Evolutionary conservation across 108 stramenopile genomes (phyloP), one percentile per base, ranked within the genome.

Genomic region (Aurantiochytrium sp.): DNA sequence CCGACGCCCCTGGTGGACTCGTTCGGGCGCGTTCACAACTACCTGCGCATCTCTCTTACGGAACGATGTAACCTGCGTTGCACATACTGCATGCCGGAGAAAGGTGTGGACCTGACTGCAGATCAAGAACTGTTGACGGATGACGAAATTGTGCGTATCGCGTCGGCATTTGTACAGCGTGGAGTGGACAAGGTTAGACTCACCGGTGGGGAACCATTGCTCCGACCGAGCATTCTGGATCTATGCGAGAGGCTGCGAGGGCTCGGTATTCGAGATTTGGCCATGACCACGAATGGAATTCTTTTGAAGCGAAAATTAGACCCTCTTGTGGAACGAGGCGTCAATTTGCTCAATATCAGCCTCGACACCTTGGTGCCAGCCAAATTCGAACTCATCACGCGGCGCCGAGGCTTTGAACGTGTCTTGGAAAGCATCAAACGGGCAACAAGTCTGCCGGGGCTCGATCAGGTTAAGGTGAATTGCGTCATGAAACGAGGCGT

Each of bases 21-120:
- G 5, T 96, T 96, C 87, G 95, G 96, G 5, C 94, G 99, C 87
- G 92, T 92, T 55, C 99, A 99, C 90, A 96, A 95, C 90, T 99
- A 99, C 90, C 90, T 99, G 47, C 95, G 98, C 88, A 96, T 99
- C 59, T 98, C 97, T 5, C 93, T 98, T 55, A 94, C 96, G n/a
- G 98, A 99, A 92, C 95, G 97, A 58, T 99, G 98, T 93, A 99
- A 99, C 89, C 92, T 99, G 59, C 93, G 98, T 28, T 99, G 99
- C 92, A 91, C 90, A 55, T 99, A 99, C 88, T 99, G 99, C 93
- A 99, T 99, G 99, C 99, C 99, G 5, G 95, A 94, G 60, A 96
- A 98, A 43, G 99, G 98, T 57, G 97, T 98, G 49, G 64, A 90
- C 25, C 71, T 94, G 35, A 93, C 89, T 44, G 72, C 96, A 21